Evolutionary conservation across 495 filamentous ascomycete genomes (phyloP).

Genomic region (Filosporella fistucella): DNA sequence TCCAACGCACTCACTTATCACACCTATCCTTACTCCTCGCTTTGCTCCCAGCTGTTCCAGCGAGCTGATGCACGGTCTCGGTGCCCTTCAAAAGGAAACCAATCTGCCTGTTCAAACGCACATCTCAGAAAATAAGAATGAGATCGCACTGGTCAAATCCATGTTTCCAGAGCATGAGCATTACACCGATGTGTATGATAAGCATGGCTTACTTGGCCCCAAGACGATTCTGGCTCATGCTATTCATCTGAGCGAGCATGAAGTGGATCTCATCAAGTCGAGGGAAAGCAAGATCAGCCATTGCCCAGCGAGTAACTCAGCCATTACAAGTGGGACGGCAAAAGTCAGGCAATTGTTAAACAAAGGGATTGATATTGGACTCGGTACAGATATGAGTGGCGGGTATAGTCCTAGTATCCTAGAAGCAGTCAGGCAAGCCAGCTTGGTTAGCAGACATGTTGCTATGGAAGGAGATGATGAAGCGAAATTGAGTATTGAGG

Average conservation of each 20-base stretch:
- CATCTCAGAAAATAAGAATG: slow-evolving; percentile 76
- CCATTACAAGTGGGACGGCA: slow-evolving; percentile 69
- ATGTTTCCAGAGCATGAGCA: slow-evolving; percentile 60
- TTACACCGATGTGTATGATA: slow-evolving; percentile 82
- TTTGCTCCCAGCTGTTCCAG: slow-evolving; percentile 77
- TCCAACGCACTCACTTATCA: slow-evolving; percentile 51
- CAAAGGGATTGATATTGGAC: slow-evolving; percentile 67
- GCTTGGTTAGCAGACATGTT: slow-evolving; percentile 66
- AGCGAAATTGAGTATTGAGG: slow-evolving; percentile 70
- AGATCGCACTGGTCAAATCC: slow-evolving; percentile 61
- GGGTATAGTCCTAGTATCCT: slow-evolving; percentile 78
- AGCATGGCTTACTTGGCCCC: slow-evolving; percentile 57
- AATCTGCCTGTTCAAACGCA: slow-evolving; percentile 80
- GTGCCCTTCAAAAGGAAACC: slow-evolving; percentile 52
- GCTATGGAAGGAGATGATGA: slow-evolving; percentile 38
- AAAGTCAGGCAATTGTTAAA: slow-evolving; percentile 70
- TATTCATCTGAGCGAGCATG: slow-evolving; percentile 64
- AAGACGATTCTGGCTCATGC: slow-evolving; percentile 85
- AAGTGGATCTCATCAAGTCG: slow-evolving; percentile 55
- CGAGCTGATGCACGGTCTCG: slow-evolving; percentile 56
- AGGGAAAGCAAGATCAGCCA: slow-evolving; percentile 68
- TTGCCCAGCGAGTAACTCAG: slow-evolving; percentile 82
- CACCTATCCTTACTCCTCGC: slow-evolving; percentile 82
- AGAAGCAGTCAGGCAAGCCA: slow-evolving; percentile 73
- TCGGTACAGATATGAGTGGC: slow-evolving; percentile 88